These are phyloP conservation scores for Aspergillus sp. DNA, from an alignment of 2,329 filamentous ascomycete genomes.

Conservation along the genomic window DNA sequence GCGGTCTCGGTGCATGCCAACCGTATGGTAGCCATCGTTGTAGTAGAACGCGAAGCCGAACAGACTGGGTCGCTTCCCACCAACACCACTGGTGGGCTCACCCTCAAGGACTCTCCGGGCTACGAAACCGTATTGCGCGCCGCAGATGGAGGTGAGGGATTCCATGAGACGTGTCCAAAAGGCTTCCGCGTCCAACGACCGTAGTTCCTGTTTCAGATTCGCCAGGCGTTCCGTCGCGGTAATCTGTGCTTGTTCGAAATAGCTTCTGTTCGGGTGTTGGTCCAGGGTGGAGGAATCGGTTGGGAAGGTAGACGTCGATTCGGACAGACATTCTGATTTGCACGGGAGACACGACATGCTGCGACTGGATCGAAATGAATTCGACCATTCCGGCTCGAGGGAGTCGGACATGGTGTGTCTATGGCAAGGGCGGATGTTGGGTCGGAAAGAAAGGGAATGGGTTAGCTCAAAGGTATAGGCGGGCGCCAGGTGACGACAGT, in stretches of 20 bases:
- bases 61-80: conserved; percentile 55
- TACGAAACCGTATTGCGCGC: conserved; percentile 62
- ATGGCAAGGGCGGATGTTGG: no score
- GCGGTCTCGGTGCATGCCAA: conserved; percentile 52
- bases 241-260: conserved; percentile 47
- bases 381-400: conserved; percentile 26
- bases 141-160: conserved; percentile 55
- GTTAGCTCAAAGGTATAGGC: conserved; percentile 15
- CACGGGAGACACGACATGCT: conserved; percentile 24
- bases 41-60: conserved; percentile 62
- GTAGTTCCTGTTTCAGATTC: conserved; percentile 51
- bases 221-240: conserved; percentile 56
- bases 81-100: conserved; percentile 55
- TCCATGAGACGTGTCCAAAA: conserved; percentile 62
- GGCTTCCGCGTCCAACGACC: conserved; percentile 47
- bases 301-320: conserved; percentile 14
- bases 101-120: conserved; percentile 57
- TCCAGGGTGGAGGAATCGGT: conserved; percentile 19
- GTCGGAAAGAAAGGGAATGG: conserved; percentile 1
- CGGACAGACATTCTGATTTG: conserved; percentile 22
- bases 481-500: conserved; percentile 15
- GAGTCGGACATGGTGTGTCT: conserved; percentile 24
- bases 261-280: conserved; percentile 13
- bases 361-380: conserved; percentile 17
- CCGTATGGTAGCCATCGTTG: conserved; percentile 51